phyloP scores from a whole-genome alignment of 2,329 filamentous ascomycete genomes.

The Fusarium pininemorale region DNA sequence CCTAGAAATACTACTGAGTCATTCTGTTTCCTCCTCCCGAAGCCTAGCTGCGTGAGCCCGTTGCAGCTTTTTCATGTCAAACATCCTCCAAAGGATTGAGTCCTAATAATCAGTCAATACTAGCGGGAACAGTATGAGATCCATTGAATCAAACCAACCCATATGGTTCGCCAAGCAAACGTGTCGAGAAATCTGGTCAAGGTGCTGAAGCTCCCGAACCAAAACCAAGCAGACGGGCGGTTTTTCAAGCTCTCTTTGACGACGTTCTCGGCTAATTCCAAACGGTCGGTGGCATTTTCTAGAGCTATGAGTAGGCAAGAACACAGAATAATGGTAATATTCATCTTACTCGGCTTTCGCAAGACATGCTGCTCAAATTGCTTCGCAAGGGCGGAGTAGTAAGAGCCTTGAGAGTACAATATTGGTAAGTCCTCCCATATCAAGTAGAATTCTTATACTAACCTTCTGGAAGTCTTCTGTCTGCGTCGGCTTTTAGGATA shows the following conservation, averaged over 20 bases:
- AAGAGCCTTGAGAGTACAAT: background rate
- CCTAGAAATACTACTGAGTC: fast-evolving
- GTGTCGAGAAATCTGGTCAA: background rate
- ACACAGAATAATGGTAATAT: fast-evolving
- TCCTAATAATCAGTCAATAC: background rate
- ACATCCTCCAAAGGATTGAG: background rate
- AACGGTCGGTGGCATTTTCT: background rate
- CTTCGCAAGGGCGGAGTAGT: background rate
- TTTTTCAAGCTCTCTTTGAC: background rate
- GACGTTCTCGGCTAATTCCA: background rate
- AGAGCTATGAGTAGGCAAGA: fast-evolving
- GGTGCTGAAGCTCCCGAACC: background rate
- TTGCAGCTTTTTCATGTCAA: background rate
- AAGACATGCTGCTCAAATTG: background rate
- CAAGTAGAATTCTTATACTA: fast-evolving
- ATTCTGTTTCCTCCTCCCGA: background rate
- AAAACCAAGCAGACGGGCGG: background rate
- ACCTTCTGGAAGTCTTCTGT: background rate
- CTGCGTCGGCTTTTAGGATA: background rate
- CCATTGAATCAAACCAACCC: fast-evolving
- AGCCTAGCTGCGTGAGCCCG: background rate
- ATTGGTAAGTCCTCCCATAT: background rate
- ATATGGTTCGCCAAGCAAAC: background rate
- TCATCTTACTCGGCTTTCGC: background rate
- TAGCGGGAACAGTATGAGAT: fast-evolving